Base-by-base conservation (phyloP, 73 alveolate genomes). In the Paraurostyla sp. region DNA sequence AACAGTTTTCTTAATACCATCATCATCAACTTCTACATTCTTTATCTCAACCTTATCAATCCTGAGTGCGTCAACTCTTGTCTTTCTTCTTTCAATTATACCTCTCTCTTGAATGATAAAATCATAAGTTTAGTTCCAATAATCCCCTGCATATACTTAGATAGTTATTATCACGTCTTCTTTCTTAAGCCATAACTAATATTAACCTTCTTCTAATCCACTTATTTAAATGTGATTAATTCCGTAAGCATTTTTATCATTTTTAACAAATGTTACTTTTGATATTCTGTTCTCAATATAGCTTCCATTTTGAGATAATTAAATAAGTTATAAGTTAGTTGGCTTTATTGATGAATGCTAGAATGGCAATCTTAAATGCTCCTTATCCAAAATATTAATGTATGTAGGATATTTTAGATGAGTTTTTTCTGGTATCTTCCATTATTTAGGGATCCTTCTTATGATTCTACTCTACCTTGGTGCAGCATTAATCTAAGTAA, bases 121-220 rank as follows among this genome's bases (percentile, higher is more conserved):
- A n/a, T 80, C 76, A 13, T 54, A 13, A 29, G 56, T n/a, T n/a
- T n/a, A n/a, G n/a, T n/a, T 88, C 94, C 94, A 88, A 43, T 35
- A 45, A 20, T 76, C 38, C 15, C 94, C 94, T 18, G 40, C 15
- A 59, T 80, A 88, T 18, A 88, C 94, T 11, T 71, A 62, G 20
- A 89, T 89, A 25, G 2, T 22, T 62, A 81, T 63, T 3, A 11
- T 23, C 22, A 35, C 48, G 51, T 63, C 63, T 30, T 40, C 83
- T 32, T 45, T 29, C 29, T 68, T 43, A 49, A 89, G 42, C 25
- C 23, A 15, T 13, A 89, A 82, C 32, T 38, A 35, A 58, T 89
- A 89, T 50, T 45, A 2, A 18, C 95, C 95, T 16, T 48, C 89
- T 60, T 78, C 16, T 15, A 78, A 43, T 1, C 62, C 62, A 2